A percentile compares a stretch with the other conserved stretches of the same genome.
Conservation (phyloP, 495 filamentous ascomycete genomes). For the Cairneyella variabilis region DNA sequence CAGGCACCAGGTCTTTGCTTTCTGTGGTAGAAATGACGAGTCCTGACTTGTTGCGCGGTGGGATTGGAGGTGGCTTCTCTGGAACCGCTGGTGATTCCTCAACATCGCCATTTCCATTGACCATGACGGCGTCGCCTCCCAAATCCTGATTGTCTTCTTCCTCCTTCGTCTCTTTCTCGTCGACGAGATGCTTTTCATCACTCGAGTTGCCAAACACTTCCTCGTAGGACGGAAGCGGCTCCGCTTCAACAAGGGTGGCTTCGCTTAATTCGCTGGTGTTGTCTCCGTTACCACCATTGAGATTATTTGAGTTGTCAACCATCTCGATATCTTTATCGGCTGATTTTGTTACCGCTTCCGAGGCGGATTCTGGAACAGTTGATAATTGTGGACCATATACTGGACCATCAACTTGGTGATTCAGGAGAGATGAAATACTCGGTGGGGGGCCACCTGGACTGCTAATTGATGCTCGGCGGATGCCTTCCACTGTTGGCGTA, state of each 20-base stretch:
- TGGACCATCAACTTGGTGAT: conserved; percentile 36
- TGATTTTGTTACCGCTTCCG: no score
- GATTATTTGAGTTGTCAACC: conserved; percentile 19
- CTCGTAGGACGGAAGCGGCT: conserved; percentile 7
- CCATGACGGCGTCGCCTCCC: conserved; percentile 18
- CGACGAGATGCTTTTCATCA: background rate
- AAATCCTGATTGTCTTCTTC: background rate
- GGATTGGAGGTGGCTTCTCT: conserved; percentile 39
- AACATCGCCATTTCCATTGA: conserved; percentile 11
- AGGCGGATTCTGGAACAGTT: conserved; percentile 1
- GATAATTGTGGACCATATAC: conserved; percentile 22
- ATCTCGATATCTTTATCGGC: conserved; percentile 29
- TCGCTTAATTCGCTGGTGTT: conserved; percentile 27
- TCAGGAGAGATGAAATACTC: conserved; percentile 20
- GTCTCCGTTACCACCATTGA: conserved; percentile 5
- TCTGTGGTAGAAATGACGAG: conserved; percentile 23
- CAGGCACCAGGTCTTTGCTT: conserved; percentile 12
- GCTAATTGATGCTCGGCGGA: conserved; percentile 51
- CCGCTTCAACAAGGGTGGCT: conserved; percentile 29
- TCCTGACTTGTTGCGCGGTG: conserved; percentile 28
- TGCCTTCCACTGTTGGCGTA: conserved; percentile 52
- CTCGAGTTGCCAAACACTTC: background rate
- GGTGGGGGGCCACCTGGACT: conserved; percentile 26
- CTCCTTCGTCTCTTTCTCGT: conserved; percentile 9
- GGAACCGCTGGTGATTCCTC: background rate